phyloP scores from a whole-genome alignment of 2,329 filamentous ascomycete genomes.

The Aspergillus aculeatus region DNA sequence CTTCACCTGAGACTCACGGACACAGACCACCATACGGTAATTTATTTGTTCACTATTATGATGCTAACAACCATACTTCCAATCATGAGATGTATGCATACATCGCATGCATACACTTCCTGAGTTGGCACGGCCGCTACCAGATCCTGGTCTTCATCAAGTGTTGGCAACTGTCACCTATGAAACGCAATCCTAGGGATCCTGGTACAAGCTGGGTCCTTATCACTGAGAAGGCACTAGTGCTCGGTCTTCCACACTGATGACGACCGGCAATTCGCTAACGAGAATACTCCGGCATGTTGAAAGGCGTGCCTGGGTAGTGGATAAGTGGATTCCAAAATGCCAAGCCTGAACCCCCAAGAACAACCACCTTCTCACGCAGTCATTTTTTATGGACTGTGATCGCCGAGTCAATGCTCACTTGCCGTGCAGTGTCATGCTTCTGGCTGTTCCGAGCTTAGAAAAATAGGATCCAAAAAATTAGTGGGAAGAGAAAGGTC shows the following conservation, averaged over 20 bases:
- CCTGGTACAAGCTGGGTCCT: too few relatives aligned
- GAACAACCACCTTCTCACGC: not conserved
- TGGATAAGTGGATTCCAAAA: not conserved
- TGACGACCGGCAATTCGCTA: not conserved
- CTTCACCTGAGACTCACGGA: not conserved
- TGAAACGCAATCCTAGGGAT: not conserved
- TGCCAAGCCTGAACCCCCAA: not conserved
- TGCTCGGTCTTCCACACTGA: too few relatives aligned
- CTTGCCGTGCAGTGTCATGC: not conserved
- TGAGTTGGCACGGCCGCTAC: not conserved
- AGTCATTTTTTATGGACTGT: not conserved
- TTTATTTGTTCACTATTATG: not conserved
- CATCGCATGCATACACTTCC: not conserved
- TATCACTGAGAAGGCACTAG: too few relatives aligned
- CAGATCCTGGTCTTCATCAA: not conserved
- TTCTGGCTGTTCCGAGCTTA: slow-evolving; percentile 6
- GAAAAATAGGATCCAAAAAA: slow-evolving; percentile 39
- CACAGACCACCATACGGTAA: not conserved
- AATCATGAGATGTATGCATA: too few relatives aligned
- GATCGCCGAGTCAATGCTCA: not conserved
- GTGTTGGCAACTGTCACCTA: not conserved
- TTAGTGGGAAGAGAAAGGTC: slow-evolving; percentile 37
- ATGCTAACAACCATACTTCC: too few relatives aligned
- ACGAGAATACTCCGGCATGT: not conserved
- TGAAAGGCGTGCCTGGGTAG: not conserved